phyloP scores from a whole-genome alignment of 1,284 basidiomycete genomes.

The Naganishia sp. region DNA sequence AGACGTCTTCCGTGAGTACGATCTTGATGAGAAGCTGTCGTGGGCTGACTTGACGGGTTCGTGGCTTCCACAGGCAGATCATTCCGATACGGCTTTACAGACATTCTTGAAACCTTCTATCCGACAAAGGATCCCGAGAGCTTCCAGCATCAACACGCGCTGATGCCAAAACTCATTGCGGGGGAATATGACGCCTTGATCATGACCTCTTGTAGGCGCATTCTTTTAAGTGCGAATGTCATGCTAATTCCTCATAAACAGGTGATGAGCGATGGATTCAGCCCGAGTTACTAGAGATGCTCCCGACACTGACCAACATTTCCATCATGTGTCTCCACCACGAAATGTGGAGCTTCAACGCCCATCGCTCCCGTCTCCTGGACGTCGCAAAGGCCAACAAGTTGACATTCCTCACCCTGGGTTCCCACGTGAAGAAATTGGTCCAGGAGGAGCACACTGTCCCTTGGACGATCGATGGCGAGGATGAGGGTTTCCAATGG shows the following conservation, averaged over 20 bases:
- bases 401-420: slow-evolving; percentile 13
- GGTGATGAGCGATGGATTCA: slow-evolving; percentile 21
- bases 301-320: slow-evolving; percentile 14
- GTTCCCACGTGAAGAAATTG: slow-evolving; percentile 2
- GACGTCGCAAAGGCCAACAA: slow-evolving; percentile 3
- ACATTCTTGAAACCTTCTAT: slow-evolving; percentile 19
- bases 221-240: not conserved
- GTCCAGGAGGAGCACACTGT: not conserved
- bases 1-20: slow-evolving; percentile 11
- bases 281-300: not conserved
- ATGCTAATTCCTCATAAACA: not conserved
- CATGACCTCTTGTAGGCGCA: slow-evolving; percentile 21
- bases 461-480: slow-evolving; percentile 2
- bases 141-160: not conserved
- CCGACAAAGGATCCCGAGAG: slow-evolving; percentile 1
- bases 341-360: slow-evolving; percentile 14
- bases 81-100: slow-evolving; percentile 15
- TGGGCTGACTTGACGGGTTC: not conserved
- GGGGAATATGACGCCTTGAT: slow-evolving; percentile 26
- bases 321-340: slow-evolving; percentile 24
- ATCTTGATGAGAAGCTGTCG: not conserved
- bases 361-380: not conserved
- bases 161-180: slow-evolving; percentile 4
- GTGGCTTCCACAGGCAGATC: not conserved
- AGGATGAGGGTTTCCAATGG: slow-evolving; percentile 7